Percentiles rank a stretch among this genome's conserved stretches.
These are phyloP conservation scores for Kodamaea kaohsiungensis DNA, from an alignment of 805 yeast species.

Conservation along the genomic window DNA sequence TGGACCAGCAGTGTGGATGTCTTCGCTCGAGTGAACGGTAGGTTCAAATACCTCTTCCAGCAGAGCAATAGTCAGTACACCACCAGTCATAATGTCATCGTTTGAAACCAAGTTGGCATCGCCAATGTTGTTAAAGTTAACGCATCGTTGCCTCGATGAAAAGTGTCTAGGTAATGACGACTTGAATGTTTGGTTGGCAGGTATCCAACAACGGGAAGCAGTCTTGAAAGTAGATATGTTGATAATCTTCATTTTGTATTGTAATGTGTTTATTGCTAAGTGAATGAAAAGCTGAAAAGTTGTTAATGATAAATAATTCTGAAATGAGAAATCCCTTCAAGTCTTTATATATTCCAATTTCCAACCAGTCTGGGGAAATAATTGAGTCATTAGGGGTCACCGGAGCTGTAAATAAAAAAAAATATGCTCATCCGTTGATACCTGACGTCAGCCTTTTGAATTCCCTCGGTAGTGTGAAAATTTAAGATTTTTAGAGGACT, in stretches of 20 bases:
- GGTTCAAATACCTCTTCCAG: slow-evolving; percentile 37
- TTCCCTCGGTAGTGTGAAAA: neutral
- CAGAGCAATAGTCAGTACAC: slow-evolving; percentile 14
- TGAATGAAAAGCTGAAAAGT: neutral
- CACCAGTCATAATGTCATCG: slow-evolving; percentile 29
- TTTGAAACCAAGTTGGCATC: slow-evolving; percentile 36
- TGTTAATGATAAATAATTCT: neutral
- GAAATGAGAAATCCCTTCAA: neutral
- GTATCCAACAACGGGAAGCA: slow-evolving; percentile 46
- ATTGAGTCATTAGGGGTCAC: slow-evolving; percentile 14
- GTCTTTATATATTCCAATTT: slow-evolving; percentile 3
- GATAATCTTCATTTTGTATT: slow-evolving; percentile 10
- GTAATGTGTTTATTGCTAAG: neutral
- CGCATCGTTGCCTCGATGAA: slow-evolving; percentile 37
- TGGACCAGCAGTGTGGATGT: slow-evolving; percentile 45
- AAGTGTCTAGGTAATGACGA: slow-evolving; percentile 27
- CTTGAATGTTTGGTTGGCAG: slow-evolving; percentile 21
- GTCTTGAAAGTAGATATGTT: slow-evolving; percentile 39
- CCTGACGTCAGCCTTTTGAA: neutral
- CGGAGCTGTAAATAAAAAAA: neutral
- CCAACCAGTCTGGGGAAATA: neutral
- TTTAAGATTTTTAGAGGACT: neutral
- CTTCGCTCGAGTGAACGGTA: slow-evolving; percentile 41
- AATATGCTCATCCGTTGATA: neutral
- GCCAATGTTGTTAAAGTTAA: slow-evolving; percentile 34